These are phyloP conservation scores for Mortierella sp. DNA, from an alignment of 371 early-diverging fungal genomes.

Conservation along the genomic window DNA sequence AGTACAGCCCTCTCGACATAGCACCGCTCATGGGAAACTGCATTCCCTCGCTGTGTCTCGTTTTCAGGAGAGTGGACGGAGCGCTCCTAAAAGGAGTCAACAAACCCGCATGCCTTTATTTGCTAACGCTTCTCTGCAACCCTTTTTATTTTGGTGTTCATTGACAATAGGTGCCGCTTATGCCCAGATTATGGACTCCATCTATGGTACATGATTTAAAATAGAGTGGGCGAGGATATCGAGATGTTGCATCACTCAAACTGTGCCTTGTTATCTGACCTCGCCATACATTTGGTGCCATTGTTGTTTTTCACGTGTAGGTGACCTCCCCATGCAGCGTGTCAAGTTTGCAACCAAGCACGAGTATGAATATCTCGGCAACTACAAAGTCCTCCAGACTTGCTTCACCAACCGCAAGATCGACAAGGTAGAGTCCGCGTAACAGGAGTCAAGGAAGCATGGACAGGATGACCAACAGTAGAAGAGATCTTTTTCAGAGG, in stretches of 20 bases:
- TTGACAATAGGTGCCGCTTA: constrained; percentile 80
- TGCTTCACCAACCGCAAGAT: constrained; percentile 85
- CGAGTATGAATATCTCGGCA: constrained; percentile 93
- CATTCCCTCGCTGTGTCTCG: neutral
- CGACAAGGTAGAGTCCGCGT: constrained; percentile 55
- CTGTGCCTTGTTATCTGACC: neutral
- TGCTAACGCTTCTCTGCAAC: neutral
- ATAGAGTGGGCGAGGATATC: neutral
- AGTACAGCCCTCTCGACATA: neutral
- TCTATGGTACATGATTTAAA: constrained; percentile 70
- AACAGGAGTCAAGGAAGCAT: neutral
- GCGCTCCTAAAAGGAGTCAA: neutral
- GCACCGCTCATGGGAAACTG: neutral
- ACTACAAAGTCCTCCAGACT: constrained; percentile 92
- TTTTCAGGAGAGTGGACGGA: neutral
- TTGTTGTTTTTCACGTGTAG: constrained; percentile 53
- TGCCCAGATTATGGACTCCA: constrained; percentile 94
- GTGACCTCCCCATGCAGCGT: constrained; percentile 82
- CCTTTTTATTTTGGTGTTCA: neutral
- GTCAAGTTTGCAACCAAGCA: constrained; percentile 94
- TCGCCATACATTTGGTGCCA: neutral
- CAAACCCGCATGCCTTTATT: neutral
- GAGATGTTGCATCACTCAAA: neutral
- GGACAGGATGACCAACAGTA: neutral
- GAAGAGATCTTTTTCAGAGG: neutral